Base-by-base conservation (phyloP, 2,329 filamentous ascomycete genomes). In the Parafenestella ontariensis region DNA sequence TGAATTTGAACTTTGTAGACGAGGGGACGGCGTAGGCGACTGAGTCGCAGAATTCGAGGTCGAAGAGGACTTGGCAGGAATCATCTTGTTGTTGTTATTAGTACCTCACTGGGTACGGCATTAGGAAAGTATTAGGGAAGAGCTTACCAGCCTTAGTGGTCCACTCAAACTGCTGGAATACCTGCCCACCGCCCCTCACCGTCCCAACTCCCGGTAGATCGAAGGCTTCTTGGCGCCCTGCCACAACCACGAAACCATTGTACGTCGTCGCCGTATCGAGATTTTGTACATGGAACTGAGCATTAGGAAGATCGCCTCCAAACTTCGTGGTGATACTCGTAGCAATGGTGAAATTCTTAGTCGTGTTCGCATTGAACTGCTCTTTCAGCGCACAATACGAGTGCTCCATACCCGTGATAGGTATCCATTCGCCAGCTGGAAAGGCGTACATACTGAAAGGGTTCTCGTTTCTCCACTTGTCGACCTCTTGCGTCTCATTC, bases 1-100 rank as follows among this genome's bases (percentile, higher is more conserved):
- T 86, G 48, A 84, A 80, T 61, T 86, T 87, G 41, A 80, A 85
- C 31, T 80, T 77, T 1, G 86, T 82, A 68, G 96, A 96, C 36
- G 89, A 88, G 0, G 95, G 95, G 0, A 97, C 95, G 6, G 94
- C 90, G 71, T 97, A 97, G 46, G 94, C 91, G 43, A 94, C 89
- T 65, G 94, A 87, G 63, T 89, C 85, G 78, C 95, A 99, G 75
- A 98, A 96, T 0, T 87, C 81, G n/a, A 99, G 85, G 69, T 96
- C 88, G 74, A 88, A 93, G 41, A 98, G 83, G 36, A 99, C 83
- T 55, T 89, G 89, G 74, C 95, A 99, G 69, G 93, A 96, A 55
- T 87, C 85, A 54, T 90, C 91, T 34, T 86, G 65, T 11, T 7
- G 8, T 17, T 1, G 0, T 17, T 7, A 40, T 69, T 48, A 69